Base-by-base conservation (phyloP, 495 filamentous ascomycete species). In the Saxophila tyrrhenica region DNA sequence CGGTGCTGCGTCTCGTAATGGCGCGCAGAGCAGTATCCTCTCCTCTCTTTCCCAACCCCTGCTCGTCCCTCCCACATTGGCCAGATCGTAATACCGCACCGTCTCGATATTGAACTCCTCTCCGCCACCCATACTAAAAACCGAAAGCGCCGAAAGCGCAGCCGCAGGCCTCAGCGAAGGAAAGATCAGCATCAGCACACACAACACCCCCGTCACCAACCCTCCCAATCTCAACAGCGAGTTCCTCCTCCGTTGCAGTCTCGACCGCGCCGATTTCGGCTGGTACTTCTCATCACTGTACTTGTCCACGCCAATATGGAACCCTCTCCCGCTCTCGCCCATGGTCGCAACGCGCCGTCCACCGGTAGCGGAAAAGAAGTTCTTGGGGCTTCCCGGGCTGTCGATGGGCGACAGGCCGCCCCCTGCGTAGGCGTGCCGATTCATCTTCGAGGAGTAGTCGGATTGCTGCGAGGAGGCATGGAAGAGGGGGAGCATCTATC, bases 31-130 rank as follows among this genome's bases (percentile, higher is more conserved):
- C 42, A 99, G 76, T 59, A 99, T 92, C 50, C 94, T 81, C 69
- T 99, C 94, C 63, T 89, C 94, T 29, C 85, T 75, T 65, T 95
- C 90, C 92, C 92, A 97, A 11, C 92, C 92, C 59, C 84, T 81
- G 47, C 84, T 85, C 5, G 87, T 87, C 20, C 92, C 92, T 62
- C 94, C 85, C 13, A 91, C 85, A 65, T 92, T 85, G 47, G 83
- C 82, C 43, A 99, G 78, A 68, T 99, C 94, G 73, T 97, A 97
- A 68, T 97, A 95, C 47, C 90, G 86, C 44, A 97, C 86, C 1
- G 94, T 97, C 64, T 95, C 86, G 50, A 97, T 78, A 51, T 89
- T 79, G 54, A 87, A 78, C 59, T 92, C 84, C 39, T 85, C 82
- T 24, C 70, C 69, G 39, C 11, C 32, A 29, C 82, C 78, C 11